Conservation (phyloP, 352 stramenopile genomes). For the Phytophthora sp. region DNA sequence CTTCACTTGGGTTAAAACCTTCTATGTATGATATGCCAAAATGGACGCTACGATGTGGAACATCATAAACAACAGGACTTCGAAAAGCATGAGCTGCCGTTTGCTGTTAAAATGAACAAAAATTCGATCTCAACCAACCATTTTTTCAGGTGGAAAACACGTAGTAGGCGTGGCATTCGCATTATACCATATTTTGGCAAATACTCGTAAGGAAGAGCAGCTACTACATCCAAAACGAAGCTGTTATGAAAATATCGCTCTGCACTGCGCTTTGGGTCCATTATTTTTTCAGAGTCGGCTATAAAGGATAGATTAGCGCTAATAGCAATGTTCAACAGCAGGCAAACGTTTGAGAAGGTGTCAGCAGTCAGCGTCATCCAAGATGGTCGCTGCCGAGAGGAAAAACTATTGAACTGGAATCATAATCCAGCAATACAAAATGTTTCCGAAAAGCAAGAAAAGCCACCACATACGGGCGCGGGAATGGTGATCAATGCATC, state of each 20-base stretch:
- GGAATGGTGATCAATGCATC: conserved; percentile 61
- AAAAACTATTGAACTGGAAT: conserved; percentile 63
- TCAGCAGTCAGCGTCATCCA: conserved; percentile 41
- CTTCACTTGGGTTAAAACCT: conserved; percentile 26
- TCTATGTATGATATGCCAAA: conserved; percentile 39
- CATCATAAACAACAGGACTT: conserved; percentile 43
- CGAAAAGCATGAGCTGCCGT: conserved; percentile 46
- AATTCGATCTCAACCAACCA: conserved; percentile 44
- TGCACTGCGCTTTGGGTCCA: conserved; percentile 43
- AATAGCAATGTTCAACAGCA: conserved; percentile 51
- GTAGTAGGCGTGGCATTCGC: conserved; percentile 42
- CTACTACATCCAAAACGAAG: conserved; percentile 51
- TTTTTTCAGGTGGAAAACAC: conserved; percentile 29
- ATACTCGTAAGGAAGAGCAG: conserved; percentile 41
- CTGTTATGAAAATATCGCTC: conserved; percentile 36
- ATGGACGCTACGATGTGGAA: conserved; percentile 51
- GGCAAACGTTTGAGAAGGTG: conserved; percentile 29
- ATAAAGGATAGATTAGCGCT: conserved; percentile 64
- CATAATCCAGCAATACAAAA: conserved; percentile 54
- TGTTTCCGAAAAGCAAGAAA: conserved; percentile 27
- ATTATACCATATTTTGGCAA: conserved; percentile 26
- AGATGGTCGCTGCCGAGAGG: conserved; percentile 36
- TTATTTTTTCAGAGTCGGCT: conserved; percentile 57
- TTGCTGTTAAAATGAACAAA: conserved; percentile 51
- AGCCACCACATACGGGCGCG: conserved; percentile 54